Evolutionary conservation across 1,139 yeast species (phyloP).

Genomic region (Yamadazyma sp.): DNA sequence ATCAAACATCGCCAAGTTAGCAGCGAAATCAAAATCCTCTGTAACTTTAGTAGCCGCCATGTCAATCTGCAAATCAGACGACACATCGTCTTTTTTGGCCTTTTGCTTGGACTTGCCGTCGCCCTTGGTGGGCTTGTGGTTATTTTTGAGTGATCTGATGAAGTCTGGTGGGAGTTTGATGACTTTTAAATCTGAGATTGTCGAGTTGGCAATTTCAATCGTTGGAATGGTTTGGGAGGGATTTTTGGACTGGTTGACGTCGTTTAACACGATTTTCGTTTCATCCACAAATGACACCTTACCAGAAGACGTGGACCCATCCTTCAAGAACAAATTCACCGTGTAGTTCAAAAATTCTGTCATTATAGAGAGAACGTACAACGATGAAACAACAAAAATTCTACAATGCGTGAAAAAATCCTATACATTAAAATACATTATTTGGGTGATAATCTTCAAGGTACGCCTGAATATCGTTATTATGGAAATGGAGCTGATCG

Average conservation of each 20-base stretch:
- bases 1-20: slow-evolving; percentile 80
- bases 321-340: slow-evolving; percentile 50
- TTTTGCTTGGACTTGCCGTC: slow-evolving; percentile 11
- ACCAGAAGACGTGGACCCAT: slow-evolving; percentile 48
- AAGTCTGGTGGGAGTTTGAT: slow-evolving; percentile 45
- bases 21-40: slow-evolving; percentile 80
- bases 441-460: slow-evolving; percentile 9
- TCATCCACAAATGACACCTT: slow-evolving; percentile 44
- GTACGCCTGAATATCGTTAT: slow-evolving; percentile 7
- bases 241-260: slow-evolving; percentile 26
- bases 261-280: slow-evolving; percentile 36
- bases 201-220: slow-evolving; percentile 29
- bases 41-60: slow-evolving; percentile 7
- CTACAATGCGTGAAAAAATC: neutral
- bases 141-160: slow-evolving; percentile 17
- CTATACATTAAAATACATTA: slow-evolving; percentile 4
- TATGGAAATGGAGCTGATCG: slow-evolving; percentile 4
- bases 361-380: slow-evolving; percentile 13
- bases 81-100: slow-evolving; percentile 4
- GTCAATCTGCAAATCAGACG: slow-evolving; percentile 1
- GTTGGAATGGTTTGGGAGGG: slow-evolving; percentile 19
- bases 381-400: too few relatives aligned
- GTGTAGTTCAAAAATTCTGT: slow-evolving; percentile 55
- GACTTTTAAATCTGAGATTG: slow-evolving; percentile 51
- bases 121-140: slow-evolving; percentile 10